Evolutionary conservation across 2,329 filamentous ascomycete genomes (phyloP), one percentile per base, ranked within the genome.

Genomic region (Graphiopsis chlorocephala): DNA sequence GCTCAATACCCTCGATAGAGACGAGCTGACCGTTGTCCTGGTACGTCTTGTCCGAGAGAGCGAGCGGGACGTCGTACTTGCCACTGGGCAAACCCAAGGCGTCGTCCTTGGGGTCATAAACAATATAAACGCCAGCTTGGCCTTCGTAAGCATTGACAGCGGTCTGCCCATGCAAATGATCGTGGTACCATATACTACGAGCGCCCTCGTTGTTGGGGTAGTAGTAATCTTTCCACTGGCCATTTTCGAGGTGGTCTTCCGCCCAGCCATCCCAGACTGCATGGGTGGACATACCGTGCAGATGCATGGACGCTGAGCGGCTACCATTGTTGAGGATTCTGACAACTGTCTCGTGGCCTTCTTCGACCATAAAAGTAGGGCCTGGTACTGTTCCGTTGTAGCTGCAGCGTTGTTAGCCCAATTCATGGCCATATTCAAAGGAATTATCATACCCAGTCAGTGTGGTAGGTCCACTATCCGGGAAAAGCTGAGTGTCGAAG

Each of bases 151-250:
- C 83, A 68, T 87, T 85, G 52, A 82, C 76, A 7, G 83, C 81
- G 14, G 85, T 87, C 62, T 75, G 67, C 35, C 71, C 73, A 61
- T 78, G 74, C 0, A 76, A 75, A 61, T 81, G 79, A 64, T 80
- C 79, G 68, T 87, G 84, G 68, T 87, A 87, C 85, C 85, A 88
- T 31, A 86, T 77, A 0, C 83, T 79, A 42, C 85, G 79, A 1
- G 80, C 83, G 45, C 77, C 78, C 70, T 86, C 81, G 15, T 72
- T 75, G 71, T 87, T 88, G 11, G 85, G 85, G 68, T 86, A 88
- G 72, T 86, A 88, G 72, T 88, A 87, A 66, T 87, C 86, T 72
- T 88, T 87, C 65, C 66, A 70, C 38, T 87, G 75, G 0, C 83
- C 83, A 0, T 81, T 79, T 0, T 74, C 56, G 0, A 82, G 82